Evolutionary conservation across 1,139 yeast species (phyloP).

Genomic region (Hansenula sp.): DNA sequence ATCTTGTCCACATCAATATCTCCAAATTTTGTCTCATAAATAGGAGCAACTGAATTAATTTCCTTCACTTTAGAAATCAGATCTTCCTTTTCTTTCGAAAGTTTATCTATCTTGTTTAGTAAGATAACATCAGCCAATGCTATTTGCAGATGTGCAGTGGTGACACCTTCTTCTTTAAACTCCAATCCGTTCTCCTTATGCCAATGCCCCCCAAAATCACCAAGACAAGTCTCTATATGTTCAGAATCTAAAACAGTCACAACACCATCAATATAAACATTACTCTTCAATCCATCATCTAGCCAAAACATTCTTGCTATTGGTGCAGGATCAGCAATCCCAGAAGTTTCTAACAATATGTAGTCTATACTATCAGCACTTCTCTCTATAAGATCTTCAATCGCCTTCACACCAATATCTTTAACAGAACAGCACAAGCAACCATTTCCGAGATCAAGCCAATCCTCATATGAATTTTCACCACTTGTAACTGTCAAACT

Average conservation of each 20-base stretch:
- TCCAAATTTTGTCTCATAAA: slow-evolving; percentile 67
- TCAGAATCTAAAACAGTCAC: slow-evolving; percentile 85
- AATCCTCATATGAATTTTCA: slow-evolving; percentile 68
- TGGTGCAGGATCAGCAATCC: slow-evolving; percentile 98
- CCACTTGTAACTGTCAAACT: slow-evolving; percentile 73
- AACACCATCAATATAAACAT: slow-evolving; percentile 87
- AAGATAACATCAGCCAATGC: slow-evolving; percentile 84
- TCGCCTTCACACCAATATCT: slow-evolving; percentile 91
- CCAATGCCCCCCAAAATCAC: slow-evolving; percentile 69
- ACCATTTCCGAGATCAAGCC: slow-evolving; percentile 96
- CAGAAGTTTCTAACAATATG: slow-evolving; percentile 88
- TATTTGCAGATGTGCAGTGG: slow-evolving; percentile 86
- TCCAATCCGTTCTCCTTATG: slow-evolving; percentile 40
- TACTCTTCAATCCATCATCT: slow-evolving; percentile 81
- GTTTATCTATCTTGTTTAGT: slow-evolving; percentile 69
- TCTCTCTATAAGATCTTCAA: slow-evolving; percentile 76
- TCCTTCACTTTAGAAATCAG: slow-evolving; percentile 34
- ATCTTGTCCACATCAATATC: slow-evolving; percentile 60
- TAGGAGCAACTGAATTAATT: slow-evolving; percentile 68
- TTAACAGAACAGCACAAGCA: slow-evolving; percentile 95
- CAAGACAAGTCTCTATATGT: slow-evolving; percentile 61
- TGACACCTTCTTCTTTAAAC: slow-evolving; percentile 44
- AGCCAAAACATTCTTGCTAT: slow-evolving; percentile 97
- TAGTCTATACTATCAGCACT: slow-evolving; percentile 78
- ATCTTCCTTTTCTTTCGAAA: slow-evolving; percentile 26